phyloP scores from a whole-genome alignment of 495 filamentous ascomycete species.

The Neurospora cerealis region DNA sequence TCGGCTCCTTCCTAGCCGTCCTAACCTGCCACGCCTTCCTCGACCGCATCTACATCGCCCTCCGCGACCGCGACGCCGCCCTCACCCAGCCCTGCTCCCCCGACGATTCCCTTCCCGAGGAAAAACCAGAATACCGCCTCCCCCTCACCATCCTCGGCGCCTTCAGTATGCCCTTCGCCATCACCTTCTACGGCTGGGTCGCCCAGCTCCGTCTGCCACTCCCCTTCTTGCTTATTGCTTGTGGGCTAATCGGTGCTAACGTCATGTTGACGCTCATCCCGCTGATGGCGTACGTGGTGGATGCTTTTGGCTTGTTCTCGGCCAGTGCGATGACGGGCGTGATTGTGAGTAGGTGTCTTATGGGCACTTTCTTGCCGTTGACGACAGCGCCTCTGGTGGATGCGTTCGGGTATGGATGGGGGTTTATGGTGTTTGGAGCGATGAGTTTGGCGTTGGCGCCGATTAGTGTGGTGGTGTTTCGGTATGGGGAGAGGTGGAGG shows the following conservation, averaged over 20 bases:
- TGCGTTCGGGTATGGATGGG: constrained; percentile 39
- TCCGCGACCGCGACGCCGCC: constrained; percentile 29
- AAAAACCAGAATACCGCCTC: constrained; percentile 37
- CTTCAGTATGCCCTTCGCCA: constrained; percentile 30
- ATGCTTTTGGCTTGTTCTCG: constrained; percentile 47
- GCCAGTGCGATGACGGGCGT: constrained; percentile 48
- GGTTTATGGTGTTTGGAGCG: constrained; percentile 33
- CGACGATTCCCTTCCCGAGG: neutral
- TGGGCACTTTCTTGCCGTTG: constrained; percentile 44
- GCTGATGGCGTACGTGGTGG: constrained; percentile 45
- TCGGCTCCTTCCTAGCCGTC: constrained; percentile 40
- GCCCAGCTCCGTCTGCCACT: constrained; percentile 30
- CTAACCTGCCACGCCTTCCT: constrained; percentile 34
- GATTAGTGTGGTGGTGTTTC: constrained; percentile 39
- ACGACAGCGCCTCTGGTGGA: constrained; percentile 33
- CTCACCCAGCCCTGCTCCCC: constrained; percentile 13
- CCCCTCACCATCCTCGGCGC: constrained; percentile 38
- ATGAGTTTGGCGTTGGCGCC: constrained; percentile 33
- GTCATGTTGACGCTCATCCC: constrained; percentile 39
- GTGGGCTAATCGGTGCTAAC: constrained; percentile 32
- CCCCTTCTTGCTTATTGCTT: constrained; percentile 27
- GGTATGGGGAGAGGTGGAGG: constrained; percentile 41
- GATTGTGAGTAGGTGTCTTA: constrained; percentile 44
- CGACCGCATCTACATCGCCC: constrained; percentile 42
- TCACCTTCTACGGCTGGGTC: constrained; percentile 40